Conservation (phyloP, 768 basidiomycete genomes). For the Russula lepida region DNA sequence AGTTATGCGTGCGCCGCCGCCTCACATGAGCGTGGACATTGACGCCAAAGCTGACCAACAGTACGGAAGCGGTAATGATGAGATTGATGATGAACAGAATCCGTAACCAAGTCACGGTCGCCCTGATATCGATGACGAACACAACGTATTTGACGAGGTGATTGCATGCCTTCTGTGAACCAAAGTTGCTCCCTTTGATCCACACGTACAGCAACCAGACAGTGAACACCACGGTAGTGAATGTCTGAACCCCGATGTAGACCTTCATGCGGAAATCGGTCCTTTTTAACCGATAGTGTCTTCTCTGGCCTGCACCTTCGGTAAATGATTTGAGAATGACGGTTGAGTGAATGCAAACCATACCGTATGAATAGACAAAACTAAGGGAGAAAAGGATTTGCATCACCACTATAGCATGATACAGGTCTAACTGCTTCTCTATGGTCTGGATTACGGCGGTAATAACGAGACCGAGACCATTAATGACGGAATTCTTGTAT, state of each 20-base stretch:
- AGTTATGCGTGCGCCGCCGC: neutral
- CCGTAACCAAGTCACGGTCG: neutral
- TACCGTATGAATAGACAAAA: conserved; percentile 3
- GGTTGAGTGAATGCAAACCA: neutral
- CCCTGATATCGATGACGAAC: neutral
- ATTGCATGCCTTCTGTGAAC: conserved; percentile 4
- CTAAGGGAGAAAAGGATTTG: conserved; percentile 1
- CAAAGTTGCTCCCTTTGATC: neutral
- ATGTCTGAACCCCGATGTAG: neutral
- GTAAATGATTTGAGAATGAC: neutral
- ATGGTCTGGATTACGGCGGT: conserved; percentile 5
- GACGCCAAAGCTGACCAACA: no score
- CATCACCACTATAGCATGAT: conserved; percentile 14
- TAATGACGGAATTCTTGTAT: conserved; percentile 2
- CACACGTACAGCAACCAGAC: neutral
- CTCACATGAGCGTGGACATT: no score
- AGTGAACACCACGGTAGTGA: neutral
- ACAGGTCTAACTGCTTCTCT: conserved; percentile 1
- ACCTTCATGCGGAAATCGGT: neutral
- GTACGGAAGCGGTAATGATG: neutral
- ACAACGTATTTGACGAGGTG: conserved; percentile 6
- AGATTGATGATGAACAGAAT: neutral
- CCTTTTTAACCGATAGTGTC: neutral
- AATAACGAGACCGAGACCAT: conserved; percentile 6
- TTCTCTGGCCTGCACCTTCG: neutral